These are phyloP conservation scores for Magnaporthiopsis incrustans DNA, from an alignment of 2,329 filamentous ascomycete genomes.

Conservation along the genomic window DNA sequence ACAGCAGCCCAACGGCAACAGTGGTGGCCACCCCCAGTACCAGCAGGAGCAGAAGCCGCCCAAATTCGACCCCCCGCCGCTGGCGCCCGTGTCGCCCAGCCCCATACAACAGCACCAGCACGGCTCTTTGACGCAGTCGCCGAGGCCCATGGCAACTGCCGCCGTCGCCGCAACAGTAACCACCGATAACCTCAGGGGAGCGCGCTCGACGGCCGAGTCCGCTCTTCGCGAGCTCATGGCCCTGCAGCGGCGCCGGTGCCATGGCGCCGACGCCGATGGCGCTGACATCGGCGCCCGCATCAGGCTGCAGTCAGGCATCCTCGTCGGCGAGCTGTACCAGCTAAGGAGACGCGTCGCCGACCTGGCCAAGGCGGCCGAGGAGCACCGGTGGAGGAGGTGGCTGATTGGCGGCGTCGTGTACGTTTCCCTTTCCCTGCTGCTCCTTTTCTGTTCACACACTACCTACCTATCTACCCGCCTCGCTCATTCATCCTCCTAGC, in stretches of 20 bases:
- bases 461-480: too few species aligned
- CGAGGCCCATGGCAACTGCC: constrained; percentile 10
- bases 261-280: constrained; percentile 15
- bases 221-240: constrained; percentile 26
- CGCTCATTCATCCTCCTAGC: too few species aligned
- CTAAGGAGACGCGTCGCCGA: constrained; percentile 36
- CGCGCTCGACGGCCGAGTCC: constrained; percentile 19
- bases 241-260: constrained; percentile 22
- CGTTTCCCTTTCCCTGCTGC: constrained; percentile 18
- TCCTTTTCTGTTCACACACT: too few species aligned
- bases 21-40: too few species aligned
- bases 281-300: constrained; percentile 33
- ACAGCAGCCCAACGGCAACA: too few species aligned
- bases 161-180: constrained; percentile 3
- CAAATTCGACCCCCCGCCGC: neutral
- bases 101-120: neutral
- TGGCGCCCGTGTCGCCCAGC: constrained; percentile 3
- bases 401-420: constrained; percentile 43
- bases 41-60: constrained; percentile 1
- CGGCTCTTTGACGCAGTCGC: constrained; percentile 12
- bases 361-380: constrained; percentile 35
- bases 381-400: constrained; percentile 44
- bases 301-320: constrained; percentile 31
- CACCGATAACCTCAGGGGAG: constrained; percentile 13
- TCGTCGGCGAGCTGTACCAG: constrained; percentile 35